A percentile compares a stretch with the other conserved stretches of the same genome.
Evolutionary conservation across 495 filamentous ascomycete genomes (phyloP).

Genomic region (Tricharina praecox): DNA sequence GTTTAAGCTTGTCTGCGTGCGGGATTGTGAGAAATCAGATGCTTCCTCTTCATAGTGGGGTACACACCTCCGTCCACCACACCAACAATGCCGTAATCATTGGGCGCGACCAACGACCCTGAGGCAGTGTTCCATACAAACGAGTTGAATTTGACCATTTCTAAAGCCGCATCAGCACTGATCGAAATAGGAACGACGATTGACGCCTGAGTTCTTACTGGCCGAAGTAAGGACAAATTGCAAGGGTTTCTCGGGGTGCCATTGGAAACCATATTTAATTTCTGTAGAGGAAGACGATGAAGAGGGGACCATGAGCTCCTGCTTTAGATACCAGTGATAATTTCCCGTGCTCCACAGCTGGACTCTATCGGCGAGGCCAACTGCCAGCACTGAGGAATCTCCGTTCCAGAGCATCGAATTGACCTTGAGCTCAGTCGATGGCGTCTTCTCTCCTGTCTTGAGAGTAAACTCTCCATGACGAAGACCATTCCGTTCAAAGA

Average conservation of each 20-base stretch:
- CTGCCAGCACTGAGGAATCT: constrained; percentile 79
- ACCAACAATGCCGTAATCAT: constrained; percentile 65
- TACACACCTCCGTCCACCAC: constrained; percentile 70
- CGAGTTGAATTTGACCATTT: constrained; percentile 43
- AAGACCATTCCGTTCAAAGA: constrained; percentile 92
- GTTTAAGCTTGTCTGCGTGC: constrained; percentile 44
- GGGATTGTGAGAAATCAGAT: too few species aligned
- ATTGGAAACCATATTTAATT: constrained; percentile 30
- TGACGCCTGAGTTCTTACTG: too few species aligned
- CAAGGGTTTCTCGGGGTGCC: constrained; percentile 76
- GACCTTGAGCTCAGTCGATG: constrained; percentile 42
- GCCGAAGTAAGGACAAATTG: not conserved
- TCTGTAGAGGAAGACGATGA: not conserved
- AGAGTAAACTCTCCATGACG: constrained; percentile 83
- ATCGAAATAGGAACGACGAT: too few species aligned
- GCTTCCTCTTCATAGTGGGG: too few species aligned
- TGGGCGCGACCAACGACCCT: constrained; percentile 49
- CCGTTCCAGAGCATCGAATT: constrained; percentile 59
- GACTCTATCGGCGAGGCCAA: constrained; percentile 52
- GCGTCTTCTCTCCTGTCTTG: constrained; percentile 40
- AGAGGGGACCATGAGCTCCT: constrained; percentile 50
- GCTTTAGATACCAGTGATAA: constrained; percentile 97
- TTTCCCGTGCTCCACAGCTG: constrained; percentile 97
- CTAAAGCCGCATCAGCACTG: constrained; percentile 16
- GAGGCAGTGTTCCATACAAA: constrained; percentile 50